Conservation (phyloP, 192 early-diverging fungal genomes). For the Cetraspora pellucida region DNA sequence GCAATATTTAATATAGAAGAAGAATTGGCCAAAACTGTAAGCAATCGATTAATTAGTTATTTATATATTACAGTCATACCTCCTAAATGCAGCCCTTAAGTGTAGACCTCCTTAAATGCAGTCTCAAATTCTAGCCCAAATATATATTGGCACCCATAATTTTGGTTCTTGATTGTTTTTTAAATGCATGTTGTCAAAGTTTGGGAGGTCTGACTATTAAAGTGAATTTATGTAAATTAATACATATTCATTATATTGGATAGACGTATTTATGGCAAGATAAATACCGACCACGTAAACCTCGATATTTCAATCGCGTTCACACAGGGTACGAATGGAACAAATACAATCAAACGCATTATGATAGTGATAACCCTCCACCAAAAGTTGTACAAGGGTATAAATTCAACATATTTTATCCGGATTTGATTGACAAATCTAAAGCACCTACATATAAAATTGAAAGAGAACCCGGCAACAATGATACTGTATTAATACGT, state of each 20-base stretch:
- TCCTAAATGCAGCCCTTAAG: no score
- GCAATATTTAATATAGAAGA: constrained; percentile 79
- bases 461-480: constrained; percentile 69
- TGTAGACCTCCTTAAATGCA: no score
- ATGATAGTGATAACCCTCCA: constrained; percentile 95
- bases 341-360: constrained; percentile 99
- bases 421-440: constrained; percentile 93
- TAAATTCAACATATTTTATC: constrained; percentile 98
- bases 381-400: constrained; percentile 97
- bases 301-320: constrained; percentile 95
- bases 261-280: constrained; percentile 84
- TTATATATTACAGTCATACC: background rate
- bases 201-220: no score
- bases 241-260: background rate
- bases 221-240: background rate
- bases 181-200: no score
- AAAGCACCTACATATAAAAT: constrained; percentile 88
- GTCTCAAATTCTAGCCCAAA: no score
- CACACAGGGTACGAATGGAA: constrained; percentile 99
- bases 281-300: constrained; percentile 94
- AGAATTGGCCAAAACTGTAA: constrained; percentile 56
- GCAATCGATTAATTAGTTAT: constrained; percentile 28
- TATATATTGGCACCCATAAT: no score
- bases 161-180: no score
- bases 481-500: constrained; percentile 84